Evolutionary conservation across 1,139 yeast species (phyloP).

Genomic region (Kurtzmaniella quercitrusa): DNA sequence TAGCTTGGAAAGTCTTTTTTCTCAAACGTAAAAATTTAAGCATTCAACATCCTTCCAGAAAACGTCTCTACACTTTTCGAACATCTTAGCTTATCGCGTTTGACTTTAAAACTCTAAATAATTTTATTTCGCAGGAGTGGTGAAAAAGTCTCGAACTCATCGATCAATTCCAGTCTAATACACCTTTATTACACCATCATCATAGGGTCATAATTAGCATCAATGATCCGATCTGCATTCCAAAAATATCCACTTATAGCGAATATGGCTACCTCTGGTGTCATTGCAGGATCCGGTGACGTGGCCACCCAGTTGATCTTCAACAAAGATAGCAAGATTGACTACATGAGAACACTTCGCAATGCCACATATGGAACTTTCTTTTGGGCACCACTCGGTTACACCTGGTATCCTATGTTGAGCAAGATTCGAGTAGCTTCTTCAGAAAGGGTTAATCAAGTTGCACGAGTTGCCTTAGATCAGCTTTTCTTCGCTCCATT

Average conservation of each 20-base stretch:
- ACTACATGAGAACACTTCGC: conserved; percentile 27
- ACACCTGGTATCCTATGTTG: conserved; percentile 36
- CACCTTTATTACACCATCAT: too few relatives aligned
- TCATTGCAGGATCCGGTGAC: conserved; percentile 42
- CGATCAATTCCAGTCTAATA: too few relatives aligned
- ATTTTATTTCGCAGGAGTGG: too few relatives aligned
- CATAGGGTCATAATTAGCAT: too few relatives aligned
- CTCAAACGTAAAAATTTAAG: too few relatives aligned
- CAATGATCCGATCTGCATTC: conserved; percentile 13
- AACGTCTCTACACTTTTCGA: too few relatives aligned
- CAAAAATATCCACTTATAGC: conserved; percentile 30
- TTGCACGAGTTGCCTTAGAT: conserved; percentile 59
- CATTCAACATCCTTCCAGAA: too few relatives aligned
- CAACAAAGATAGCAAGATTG: conserved; percentile 21
- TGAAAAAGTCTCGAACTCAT: too few relatives aligned
- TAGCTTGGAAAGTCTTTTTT: too few relatives aligned
- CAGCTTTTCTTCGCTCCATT: conserved; percentile 78
- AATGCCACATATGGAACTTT: conserved; percentile 35
- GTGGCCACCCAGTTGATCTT: conserved; percentile 33
- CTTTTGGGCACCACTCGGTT: conserved; percentile 42
- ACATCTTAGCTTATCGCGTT: too few relatives aligned
- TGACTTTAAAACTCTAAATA: too few relatives aligned
- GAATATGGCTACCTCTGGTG: conserved; percentile 37
- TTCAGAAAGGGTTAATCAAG: conserved; percentile 19
- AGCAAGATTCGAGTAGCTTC: conserved; percentile 14